Base-by-base conservation (phyloP, 106 monocot species). In the Dioscorea dumetorum region DNA sequence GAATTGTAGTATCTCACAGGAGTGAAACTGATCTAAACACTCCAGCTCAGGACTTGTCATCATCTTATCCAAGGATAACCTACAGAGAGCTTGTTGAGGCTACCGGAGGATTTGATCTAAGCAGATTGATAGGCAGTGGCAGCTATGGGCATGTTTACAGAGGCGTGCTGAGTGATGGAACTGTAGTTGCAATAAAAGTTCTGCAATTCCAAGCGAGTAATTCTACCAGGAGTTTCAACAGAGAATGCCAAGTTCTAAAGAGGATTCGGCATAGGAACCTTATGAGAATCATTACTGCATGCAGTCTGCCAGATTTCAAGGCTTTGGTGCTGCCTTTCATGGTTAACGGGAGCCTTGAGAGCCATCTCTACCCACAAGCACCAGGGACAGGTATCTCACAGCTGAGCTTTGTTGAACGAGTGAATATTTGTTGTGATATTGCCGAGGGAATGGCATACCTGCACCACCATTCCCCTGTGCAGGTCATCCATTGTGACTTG, bases 401-500 rank as follows among this genome's bases (percentile, higher is more conserved):
- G 16, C 20, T 82, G 35, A 70, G 73, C 61, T 57, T 73, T 7
- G 49, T 57, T 2, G 60, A 75, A 22, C 23, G 70, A 20, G 80
- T 80, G 21, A 75, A 60, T 24, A 71, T 80, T 41, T 80, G 80
- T 66, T 75, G 70, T 49, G 80, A 80, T 54, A 57, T 80, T 4
- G 74, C 80, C 10, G 75, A 80, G 48, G 80, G 80, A 19, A 60
- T 80, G 74, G 74, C 71, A 24, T 80, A 75, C 61, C 59, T 80
- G 50, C 80, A 80, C 66, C 80, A 80, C 48, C 80, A 80, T 48
- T 74, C 80, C 51, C 74, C 80, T 1, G 60, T 75, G 16, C 69
- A 74, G 64, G 74, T 80, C 20, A 67, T 80, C 21, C 80, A 79
- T 49, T 74, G 74, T 66, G 79, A 79, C 61, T 28, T 78, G 53